Evolutionary conservation across 768 basidiomycete species (phyloP), one percentile per base, ranked within the genome.

Genomic region (Suillus fuscotomentosus): DNA sequence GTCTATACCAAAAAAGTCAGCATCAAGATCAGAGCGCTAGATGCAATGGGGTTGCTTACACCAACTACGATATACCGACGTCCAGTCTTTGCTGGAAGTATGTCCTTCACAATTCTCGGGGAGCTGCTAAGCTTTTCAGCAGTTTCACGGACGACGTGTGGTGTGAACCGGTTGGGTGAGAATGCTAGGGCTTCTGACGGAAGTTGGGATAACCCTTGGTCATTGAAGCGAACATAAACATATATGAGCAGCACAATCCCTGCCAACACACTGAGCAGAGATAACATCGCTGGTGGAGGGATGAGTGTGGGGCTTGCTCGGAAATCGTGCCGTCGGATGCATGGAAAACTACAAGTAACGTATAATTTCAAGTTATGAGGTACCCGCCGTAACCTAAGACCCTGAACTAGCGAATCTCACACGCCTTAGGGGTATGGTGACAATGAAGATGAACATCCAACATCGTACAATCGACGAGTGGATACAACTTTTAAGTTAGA

Each of bases 51-150:
- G 24, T 47, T 51, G 83, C 84, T 66, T 71, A 90, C 89, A 68
- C 91, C 91, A 43, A 90, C 82, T 5, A 93, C 81, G 64, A 92
- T 90, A 72, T 93, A 92, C 57, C 86, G 80, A 62, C 91, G 81
- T 22, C 89, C 90, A 0, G 91, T 93, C 73, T 80, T 87, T 3
- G 85, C 85, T 6, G 89, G 88, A 34, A 91, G 73, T 63, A 86
- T 79, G 51, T 82, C 78, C 8, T 77, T 67, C 45, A 80, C 75
- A 39, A 76, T 70, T 61, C 80, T 69, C 1, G 81, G 78, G 2
- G 66, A 63, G 9, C 73, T 69, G 4, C 68, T 71, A n/a, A 86
- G 72, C 24, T 71, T 62, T 13, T 75, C 73, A 1, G 83, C 82
- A 3, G 79, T 75, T 66, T 67, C 61, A n/a, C 60, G 77, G 22